phyloP scores from a whole-genome alignment of 2,329 filamentous ascomycete species.

The Pestalotiopsis sp. region DNA sequence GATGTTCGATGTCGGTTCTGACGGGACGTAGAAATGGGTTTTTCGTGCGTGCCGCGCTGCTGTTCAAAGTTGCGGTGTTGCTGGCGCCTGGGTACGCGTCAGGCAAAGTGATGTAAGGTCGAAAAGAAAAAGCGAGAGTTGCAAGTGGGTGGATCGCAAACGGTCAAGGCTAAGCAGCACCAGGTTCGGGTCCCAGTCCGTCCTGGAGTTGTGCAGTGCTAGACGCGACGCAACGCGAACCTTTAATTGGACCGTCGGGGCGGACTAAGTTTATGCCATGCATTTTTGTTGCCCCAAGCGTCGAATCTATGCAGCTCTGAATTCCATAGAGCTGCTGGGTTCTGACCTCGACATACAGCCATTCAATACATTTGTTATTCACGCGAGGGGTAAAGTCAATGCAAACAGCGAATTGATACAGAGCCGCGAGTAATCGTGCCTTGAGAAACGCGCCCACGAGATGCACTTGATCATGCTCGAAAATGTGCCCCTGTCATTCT shows the following conservation, averaged over 20 bases:
- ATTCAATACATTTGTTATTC: too few relatives aligned
- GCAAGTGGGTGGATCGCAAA: neutral
- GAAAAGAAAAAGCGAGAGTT: slow-evolving; percentile 1
- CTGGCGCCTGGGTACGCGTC: neutral
- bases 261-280: slow-evolving; percentile 10
- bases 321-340: neutral
- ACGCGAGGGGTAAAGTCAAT: too few relatives aligned
- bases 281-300: slow-evolving; percentile 8
- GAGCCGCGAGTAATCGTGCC: too few relatives aligned
- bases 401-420: too few relatives aligned
- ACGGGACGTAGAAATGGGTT: neutral
- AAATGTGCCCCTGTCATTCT: neutral
- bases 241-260: slow-evolving; percentile 11
- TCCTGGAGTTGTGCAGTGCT: neutral
- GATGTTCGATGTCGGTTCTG: neutral
- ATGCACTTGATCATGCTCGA: neutral
- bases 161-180: neutral
- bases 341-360: neutral
- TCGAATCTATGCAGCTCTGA: neutral
- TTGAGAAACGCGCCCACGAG: neutral
- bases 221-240: slow-evolving; percentile 6
- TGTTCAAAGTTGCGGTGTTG: slow-evolving; percentile 1
- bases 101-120: slow-evolving; percentile 1
- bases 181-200: neutral
- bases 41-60: neutral